Conservation (phyloP, 768 basidiomycete species). For the Xerocomellus intermedius region DNA sequence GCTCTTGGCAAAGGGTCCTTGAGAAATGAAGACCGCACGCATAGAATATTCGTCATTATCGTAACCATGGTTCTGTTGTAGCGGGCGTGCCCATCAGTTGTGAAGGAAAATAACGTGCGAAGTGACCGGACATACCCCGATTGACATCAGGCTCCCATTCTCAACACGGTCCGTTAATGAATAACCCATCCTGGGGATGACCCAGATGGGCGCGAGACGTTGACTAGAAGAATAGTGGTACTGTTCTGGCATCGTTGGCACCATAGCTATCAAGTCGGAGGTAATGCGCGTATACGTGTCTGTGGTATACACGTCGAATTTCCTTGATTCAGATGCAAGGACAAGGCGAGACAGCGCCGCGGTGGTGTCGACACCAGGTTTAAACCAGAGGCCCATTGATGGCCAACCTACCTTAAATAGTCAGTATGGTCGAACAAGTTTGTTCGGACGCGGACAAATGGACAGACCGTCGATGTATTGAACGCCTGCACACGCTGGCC, state of each 20-base stretch:
- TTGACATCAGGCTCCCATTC: slow-evolving; percentile 52
- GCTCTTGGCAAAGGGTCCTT: slow-evolving; percentile 69
- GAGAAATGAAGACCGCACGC: slow-evolving; percentile 87
- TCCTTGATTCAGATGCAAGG: slow-evolving; percentile 43
- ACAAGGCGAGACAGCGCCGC: slow-evolving; percentile 53
- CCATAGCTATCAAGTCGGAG: not conserved
- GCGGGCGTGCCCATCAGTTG: not conserved
- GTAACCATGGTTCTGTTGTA: slow-evolving; percentile 77
- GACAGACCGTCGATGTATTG: slow-evolving; percentile 13
- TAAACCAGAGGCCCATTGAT: slow-evolving; percentile 78
- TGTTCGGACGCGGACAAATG: not conserved
- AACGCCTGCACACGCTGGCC: slow-evolving; percentile 12
- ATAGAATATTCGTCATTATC: slow-evolving; percentile 74
- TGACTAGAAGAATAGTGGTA: slow-evolving; percentile 71
- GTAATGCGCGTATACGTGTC: slow-evolving; percentile 6
- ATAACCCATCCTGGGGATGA: slow-evolving; percentile 78
- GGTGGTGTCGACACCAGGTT: slow-evolving; percentile 49
- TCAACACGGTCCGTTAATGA: slow-evolving; percentile 66
- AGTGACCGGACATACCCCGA: slow-evolving; percentile 50
- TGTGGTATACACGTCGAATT: slow-evolving; percentile 57
- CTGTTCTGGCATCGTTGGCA: slow-evolving; percentile 63
- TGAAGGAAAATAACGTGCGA: not conserved
- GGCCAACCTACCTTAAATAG: slow-evolving; percentile 70
- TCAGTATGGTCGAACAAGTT: not conserved
- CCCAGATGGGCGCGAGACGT: slow-evolving; percentile 81